Conservation (phyloP, 257 asterid species). For the Przewalskia tangutica region DNA sequence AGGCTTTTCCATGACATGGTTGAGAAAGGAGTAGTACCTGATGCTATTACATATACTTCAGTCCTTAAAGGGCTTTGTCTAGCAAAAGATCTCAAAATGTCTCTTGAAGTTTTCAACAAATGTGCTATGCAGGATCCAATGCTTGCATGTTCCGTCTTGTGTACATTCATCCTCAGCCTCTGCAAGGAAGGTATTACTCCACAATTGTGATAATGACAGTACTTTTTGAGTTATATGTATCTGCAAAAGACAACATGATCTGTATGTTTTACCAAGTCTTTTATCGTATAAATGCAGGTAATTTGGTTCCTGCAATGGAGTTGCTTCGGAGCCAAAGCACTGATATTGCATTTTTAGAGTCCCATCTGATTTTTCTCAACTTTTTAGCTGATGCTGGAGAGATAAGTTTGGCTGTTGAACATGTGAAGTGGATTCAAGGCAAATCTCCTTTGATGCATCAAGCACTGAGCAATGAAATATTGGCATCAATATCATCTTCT, state of each 20-base stretch:
- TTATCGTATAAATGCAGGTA: slow-evolving; percentile 37
- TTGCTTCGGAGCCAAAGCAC: slow-evolving; percentile 23
- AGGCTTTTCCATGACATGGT: slow-evolving; percentile 58
- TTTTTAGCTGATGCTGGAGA: slow-evolving; percentile 40
- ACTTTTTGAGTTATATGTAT: too few species aligned
- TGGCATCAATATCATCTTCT: slow-evolving; percentile 31
- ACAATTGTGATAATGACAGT: background rate
- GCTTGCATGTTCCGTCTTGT: slow-evolving; percentile 33
- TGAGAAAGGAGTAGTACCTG: slow-evolving; percentile 53
- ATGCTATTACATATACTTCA: slow-evolving; percentile 34
- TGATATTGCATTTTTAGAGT: slow-evolving; percentile 24
- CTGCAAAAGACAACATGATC: too few species aligned
- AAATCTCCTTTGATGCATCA: slow-evolving; percentile 32
- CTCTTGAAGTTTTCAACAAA: slow-evolving; percentile 39
- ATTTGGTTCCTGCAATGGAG: slow-evolving; percentile 32
- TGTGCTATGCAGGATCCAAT: slow-evolving; percentile 35
- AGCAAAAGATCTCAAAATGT: slow-evolving; percentile 37
- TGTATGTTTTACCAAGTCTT: background rate
- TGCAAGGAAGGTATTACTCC: slow-evolving; percentile 49
- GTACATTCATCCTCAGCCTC: slow-evolving; percentile 35
- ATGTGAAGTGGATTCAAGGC: slow-evolving; percentile 37
- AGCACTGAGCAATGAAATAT: slow-evolving; percentile 32
- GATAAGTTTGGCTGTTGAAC: slow-evolving; percentile 39
- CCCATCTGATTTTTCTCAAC: slow-evolving; percentile 43
- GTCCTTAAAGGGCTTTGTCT: slow-evolving; percentile 59